Conservation (phyloP, 2,329 filamentous ascomycete genomes). For the Alternaria arborescens region DNA sequence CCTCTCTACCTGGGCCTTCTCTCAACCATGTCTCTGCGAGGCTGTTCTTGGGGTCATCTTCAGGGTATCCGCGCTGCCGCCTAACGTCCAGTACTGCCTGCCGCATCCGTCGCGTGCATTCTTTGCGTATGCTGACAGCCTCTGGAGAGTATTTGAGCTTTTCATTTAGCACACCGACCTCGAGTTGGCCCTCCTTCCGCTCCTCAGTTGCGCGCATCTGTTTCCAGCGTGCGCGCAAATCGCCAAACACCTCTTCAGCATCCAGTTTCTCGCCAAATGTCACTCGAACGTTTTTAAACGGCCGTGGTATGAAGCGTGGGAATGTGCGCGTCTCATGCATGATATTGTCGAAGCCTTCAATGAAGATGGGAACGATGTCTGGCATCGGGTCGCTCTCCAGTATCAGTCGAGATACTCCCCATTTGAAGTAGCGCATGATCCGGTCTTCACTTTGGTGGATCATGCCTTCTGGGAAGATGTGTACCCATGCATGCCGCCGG, state of each 20-base stretch:
- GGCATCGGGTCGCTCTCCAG: slow-evolving; percentile 88
- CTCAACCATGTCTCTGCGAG: slow-evolving; percentile 81
- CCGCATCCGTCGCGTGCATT: slow-evolving; percentile 80
- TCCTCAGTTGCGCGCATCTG: slow-evolving; percentile 66
- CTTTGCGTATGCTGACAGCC: slow-evolving; percentile 77
- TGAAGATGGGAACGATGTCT: slow-evolving; percentile 91
- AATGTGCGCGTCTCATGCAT: slow-evolving; percentile 86
- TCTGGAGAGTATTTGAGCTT: slow-evolving; percentile 74
- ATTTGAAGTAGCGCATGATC: slow-evolving; percentile 96
- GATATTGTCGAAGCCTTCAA: slow-evolving; percentile 85
- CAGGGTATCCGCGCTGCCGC: slow-evolving; percentile 73
- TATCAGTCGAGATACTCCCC: slow-evolving; percentile 91
- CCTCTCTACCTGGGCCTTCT: slow-evolving; percentile 63
- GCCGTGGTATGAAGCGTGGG: slow-evolving; percentile 81
- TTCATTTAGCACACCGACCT: slow-evolving; percentile 69
- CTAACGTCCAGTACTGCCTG: slow-evolving; percentile 83
- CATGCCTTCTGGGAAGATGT: slow-evolving; percentile 95
- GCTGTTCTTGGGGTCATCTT: slow-evolving; percentile 79
- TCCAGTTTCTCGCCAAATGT: slow-evolving; percentile 83
- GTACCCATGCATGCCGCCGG: slow-evolving; percentile 83
- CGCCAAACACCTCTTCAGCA: slow-evolving; percentile 77
- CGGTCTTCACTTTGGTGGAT: slow-evolving; percentile 85
- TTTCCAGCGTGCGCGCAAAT: slow-evolving; percentile 78
- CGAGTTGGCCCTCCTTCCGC: slow-evolving; percentile 53
- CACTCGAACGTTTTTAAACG: slow-evolving; percentile 74